A percentile compares a stretch with the other conserved stretches of the same genome.
Evolutionary conservation across 768 basidiomycete species (phyloP).

Genomic region (Melanogaster broomeanus): DNA sequence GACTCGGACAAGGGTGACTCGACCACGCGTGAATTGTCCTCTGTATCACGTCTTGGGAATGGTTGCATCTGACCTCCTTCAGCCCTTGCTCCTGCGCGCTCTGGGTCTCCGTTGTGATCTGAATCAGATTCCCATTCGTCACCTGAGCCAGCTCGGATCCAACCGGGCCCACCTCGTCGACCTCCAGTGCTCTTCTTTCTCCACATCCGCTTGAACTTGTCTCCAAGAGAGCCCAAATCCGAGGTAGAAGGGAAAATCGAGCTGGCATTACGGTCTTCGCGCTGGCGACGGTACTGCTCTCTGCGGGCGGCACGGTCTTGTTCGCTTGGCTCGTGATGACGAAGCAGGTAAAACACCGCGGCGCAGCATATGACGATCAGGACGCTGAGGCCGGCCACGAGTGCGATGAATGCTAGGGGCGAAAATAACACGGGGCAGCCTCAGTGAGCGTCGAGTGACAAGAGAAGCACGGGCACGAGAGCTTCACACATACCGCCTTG

Average conservation of each 20-base stretch:
- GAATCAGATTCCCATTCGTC: slow-evolving; percentile 48
- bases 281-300: slow-evolving; percentile 30
- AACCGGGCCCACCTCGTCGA: slow-evolving; percentile 40
- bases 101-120: slow-evolving; percentile 13
- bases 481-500: slow-evolving; percentile 41
- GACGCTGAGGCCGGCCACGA: slow-evolving; percentile 55
- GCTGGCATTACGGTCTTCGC: slow-evolving; percentile 19
- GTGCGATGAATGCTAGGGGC: slow-evolving; percentile 55
- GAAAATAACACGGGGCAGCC: not conserved
- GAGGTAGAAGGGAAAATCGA: slow-evolving; percentile 16
- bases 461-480: not conserved
- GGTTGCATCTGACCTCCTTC: not conserved
- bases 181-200: slow-evolving; percentile 15
- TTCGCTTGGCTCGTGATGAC: slow-evolving; percentile 46
- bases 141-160: slow-evolving; percentile 50
- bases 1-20: slow-evolving; percentile 31
- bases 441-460: not conserved
- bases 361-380: slow-evolving; percentile 55
- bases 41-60: slow-evolving; percentile 1
- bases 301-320: slow-evolving; percentile 39
- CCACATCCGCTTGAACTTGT: slow-evolving; percentile 30
- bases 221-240: slow-evolving; percentile 23
- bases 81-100: not conserved
- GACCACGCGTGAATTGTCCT: slow-evolving; percentile 10
- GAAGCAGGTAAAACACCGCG: slow-evolving; percentile 58